These are phyloP conservation scores for Globisporangium mamillatum DNA, from an alignment of 352 stramenopile species.

Conservation along the genomic window DNA sequence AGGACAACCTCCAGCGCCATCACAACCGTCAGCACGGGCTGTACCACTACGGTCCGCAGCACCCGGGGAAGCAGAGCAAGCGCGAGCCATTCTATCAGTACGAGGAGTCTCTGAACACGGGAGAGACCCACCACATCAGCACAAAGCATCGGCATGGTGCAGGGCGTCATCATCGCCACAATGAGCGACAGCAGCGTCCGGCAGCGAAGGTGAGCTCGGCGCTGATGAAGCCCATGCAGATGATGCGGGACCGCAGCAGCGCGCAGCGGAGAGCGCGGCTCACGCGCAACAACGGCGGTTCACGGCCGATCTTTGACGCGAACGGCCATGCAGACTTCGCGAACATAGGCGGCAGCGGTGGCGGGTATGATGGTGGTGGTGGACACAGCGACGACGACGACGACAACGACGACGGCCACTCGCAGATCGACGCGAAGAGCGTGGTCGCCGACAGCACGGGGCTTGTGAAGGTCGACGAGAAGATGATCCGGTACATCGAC, in stretches of 20 bases:
- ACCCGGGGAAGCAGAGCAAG: conserved; percentile 4
- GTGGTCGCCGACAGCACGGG: conserved; percentile 6
- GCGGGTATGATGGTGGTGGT: not conserved
- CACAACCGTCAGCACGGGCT: not conserved
- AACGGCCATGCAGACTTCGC: conserved; percentile 1
- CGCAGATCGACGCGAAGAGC: conserved; percentile 1
- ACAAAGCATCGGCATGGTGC: not conserved
- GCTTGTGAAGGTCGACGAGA: conserved; percentile 27
- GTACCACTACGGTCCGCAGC: conserved; percentile 7
- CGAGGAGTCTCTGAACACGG: not conserved
- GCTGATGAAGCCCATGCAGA: conserved; percentile 23
- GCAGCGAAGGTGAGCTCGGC: conserved; percentile 17
- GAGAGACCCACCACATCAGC: not conserved
- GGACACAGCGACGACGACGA: not conserved
- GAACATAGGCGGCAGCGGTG: not conserved
- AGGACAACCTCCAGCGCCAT: conserved; percentile 18
- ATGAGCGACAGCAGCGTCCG: conserved; percentile 1
- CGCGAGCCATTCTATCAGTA: conserved; percentile 1
- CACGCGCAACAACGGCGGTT: not conserved
- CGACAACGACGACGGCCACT: not conserved
- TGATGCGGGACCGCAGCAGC: conserved; percentile 20
- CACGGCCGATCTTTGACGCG: not conserved
- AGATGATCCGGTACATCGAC: conserved; percentile 73
- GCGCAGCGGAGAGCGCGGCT: conserved; percentile 9
- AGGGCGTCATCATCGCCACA: not conserved